Conservation (phyloP, 257 asterid species). For the Cinchona pubescens region DNA sequence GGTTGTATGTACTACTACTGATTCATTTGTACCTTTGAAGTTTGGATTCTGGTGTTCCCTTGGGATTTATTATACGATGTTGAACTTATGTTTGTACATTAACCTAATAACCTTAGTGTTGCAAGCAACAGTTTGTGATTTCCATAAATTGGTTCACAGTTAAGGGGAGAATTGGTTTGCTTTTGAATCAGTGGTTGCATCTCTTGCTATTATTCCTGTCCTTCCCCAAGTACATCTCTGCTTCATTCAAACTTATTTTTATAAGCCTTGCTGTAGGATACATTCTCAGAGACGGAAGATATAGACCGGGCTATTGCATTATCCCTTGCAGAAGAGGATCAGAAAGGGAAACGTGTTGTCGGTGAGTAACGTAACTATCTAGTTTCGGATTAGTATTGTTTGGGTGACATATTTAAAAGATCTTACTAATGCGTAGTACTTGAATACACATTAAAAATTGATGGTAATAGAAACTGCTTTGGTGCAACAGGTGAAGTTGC, state of each 20-base stretch:
- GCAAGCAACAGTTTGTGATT: neutral
- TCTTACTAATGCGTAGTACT: neutral
- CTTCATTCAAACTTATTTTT: neutral
- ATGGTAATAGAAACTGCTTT: neutral
- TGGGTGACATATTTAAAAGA: neutral
- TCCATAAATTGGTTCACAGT: neutral
- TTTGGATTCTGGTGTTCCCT: neutral
- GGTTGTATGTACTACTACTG: neutral
- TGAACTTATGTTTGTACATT: neutral
- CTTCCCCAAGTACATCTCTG: neutral
- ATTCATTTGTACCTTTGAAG: neutral
- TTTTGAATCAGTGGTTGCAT: neutral
- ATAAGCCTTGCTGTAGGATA: slow-evolving; percentile 39
- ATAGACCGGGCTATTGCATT: slow-evolving; percentile 78
- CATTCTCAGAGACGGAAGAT: slow-evolving; percentile 64
- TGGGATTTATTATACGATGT: neutral
- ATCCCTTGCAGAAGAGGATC: slow-evolving; percentile 75
- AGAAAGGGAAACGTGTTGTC: slow-evolving; percentile 42
- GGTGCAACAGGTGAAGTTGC: slow-evolving; percentile 3
- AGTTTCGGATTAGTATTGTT: neutral
- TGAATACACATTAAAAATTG: neutral
- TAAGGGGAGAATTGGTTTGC: neutral
- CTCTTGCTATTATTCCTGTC: neutral
- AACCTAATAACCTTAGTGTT: neutral
- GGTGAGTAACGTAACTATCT: slow-evolving; percentile 39